phyloP scores from a whole-genome alignment of 1,284 basidiomycete genomes.

The Cutaneotrichosporon mucoides region DNA sequence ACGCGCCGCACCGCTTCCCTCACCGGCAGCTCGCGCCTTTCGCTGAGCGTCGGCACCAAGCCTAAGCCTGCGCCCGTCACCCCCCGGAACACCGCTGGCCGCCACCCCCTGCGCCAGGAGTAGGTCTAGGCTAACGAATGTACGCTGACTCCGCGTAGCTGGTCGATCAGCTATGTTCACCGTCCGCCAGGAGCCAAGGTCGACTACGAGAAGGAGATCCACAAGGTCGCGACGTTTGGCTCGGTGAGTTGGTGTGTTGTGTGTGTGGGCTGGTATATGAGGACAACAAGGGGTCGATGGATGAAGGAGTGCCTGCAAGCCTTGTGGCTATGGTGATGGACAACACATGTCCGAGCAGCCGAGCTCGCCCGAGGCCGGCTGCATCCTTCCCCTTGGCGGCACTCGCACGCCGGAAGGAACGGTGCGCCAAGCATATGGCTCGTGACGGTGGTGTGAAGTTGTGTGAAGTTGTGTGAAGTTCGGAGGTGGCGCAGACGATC shows the following conservation, averaged over 20 bases:
- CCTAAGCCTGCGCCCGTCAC: slow-evolving; percentile 7
- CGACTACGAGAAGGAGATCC: slow-evolving; percentile 50
- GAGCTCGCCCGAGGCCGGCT: no score
- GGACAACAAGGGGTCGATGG: no score
- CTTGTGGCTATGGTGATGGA: no score
- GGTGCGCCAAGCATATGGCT: no score
- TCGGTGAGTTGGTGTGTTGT: slow-evolving; percentile 39
- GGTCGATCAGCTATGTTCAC: slow-evolving; percentile 50
- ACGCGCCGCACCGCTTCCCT: slow-evolving; percentile 35
- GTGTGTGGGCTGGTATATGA: slow-evolving; percentile 10
- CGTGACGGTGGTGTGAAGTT: no score
- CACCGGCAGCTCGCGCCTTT: slow-evolving; percentile 41
- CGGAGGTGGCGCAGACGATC: no score
- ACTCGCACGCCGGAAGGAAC: no score
- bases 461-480: no score
- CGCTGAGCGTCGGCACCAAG: slow-evolving; percentile 38
- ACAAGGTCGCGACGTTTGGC: slow-evolving; percentile 49
- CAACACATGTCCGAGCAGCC: no score
- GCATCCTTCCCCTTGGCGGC: no score
- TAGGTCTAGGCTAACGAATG: slow-evolving; percentile 18
- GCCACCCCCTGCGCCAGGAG: slow-evolving; percentile 48
- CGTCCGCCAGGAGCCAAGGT: slow-evolving; percentile 48
- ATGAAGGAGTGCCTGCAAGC: no score
- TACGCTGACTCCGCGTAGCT: slow-evolving; percentile 25
- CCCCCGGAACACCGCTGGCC: slow-evolving; percentile 21